A percentile compares a stretch with the other conserved stretches of the same genome.
These are phyloP conservation scores for Boletus vermiculosoides DNA, from an alignment of 768 basidiomycete species.

Conservation along the genomic window DNA sequence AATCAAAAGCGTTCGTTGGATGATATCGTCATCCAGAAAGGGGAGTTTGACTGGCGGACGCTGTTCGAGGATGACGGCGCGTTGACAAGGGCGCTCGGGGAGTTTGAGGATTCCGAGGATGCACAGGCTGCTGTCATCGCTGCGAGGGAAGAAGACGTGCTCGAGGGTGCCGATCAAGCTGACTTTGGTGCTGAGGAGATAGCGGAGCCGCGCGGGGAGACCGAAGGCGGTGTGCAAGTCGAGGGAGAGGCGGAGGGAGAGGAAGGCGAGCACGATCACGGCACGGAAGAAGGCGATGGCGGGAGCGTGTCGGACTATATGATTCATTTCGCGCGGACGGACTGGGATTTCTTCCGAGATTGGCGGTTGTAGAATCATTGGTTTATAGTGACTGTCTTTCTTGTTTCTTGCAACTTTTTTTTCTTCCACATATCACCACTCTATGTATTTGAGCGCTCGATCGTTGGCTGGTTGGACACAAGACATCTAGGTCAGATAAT, in stretches of 20 bases:
- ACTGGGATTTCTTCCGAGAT: slow-evolving; percentile 69
- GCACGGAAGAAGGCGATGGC: slow-evolving; percentile 53
- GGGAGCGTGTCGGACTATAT: slow-evolving; percentile 85
- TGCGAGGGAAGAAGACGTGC: slow-evolving; percentile 63
- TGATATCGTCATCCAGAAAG: slow-evolving; percentile 87
- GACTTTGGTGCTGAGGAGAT: slow-evolving; percentile 64
- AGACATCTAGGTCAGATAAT: slow-evolving; percentile 9
- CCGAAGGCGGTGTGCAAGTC: slow-evolving; percentile 28
- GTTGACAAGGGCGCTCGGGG: slow-evolving; percentile 72
- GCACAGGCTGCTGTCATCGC: slow-evolving; percentile 78
- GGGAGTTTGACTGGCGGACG: slow-evolving; percentile 92
- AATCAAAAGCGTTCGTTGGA: slow-evolving; percentile 95
- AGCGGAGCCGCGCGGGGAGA: slow-evolving; percentile 28
- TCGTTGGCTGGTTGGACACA: not conserved
- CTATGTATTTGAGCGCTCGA: not conserved
- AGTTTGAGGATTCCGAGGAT: slow-evolving; percentile 88
- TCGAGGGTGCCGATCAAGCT: slow-evolving; percentile 76
- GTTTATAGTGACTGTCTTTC: not conserved
- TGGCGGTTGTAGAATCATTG: slow-evolving; percentile 53
- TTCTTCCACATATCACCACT: slow-evolving; percentile 8
- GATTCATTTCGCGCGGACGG: slow-evolving; percentile 60
- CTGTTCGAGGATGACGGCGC: slow-evolving; percentile 66
- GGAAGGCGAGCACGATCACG: slow-evolving; percentile 36
- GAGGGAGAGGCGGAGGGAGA: slow-evolving; percentile 40
- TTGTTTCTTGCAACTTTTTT: not conserved